Base-by-base conservation (phyloP, 345 rosid species). In the Eucalyptus albens region DNA sequence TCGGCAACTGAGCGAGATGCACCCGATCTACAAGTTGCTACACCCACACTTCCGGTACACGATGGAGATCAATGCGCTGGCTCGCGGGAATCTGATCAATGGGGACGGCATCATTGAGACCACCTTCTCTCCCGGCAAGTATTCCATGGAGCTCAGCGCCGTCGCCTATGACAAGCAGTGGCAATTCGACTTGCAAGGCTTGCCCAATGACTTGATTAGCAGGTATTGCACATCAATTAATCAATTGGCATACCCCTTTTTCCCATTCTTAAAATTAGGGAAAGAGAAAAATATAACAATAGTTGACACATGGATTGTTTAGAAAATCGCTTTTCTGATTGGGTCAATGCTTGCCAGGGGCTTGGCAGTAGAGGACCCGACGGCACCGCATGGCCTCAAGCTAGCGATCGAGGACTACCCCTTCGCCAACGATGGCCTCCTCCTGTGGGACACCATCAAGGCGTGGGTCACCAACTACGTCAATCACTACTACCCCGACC, bases 41-140 rank as follows among this genome's bases (percentile, higher is more conserved):
- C 94, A 89, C 53, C 99, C 99, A 5, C 98, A 97, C 91, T 95
- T 95, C 86, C 92, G 98, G 21, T 96, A 96, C 92, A 96, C 99
- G 37, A 94, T 97, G 94, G 96, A 95, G 92, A 94, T 96, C 89
- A 97, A 97, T 90, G 95, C 97, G 8, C 91, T 96, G 45, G 98
- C 99, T 85, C 92, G 98, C 47, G 91, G 91, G 89, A 88, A 88
- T 13, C 94, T 96, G 3, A 50, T 94, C 88, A 95, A 93, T 81
- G 96, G 93, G 2, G 94, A 77, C 26, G 98, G 99, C 5, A 91
- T 95, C 86, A 95, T 97, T n/a, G 99, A 97, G 92, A 86, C 87
- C n/a, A 10, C 92, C 19, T 97, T 96, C 87, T 90, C 96, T 65
- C 96, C 96, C 1, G 94, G 94, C 9, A 96, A 93, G 88, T 95